Base-by-base conservation (phyloP, 2,329 filamentous ascomycete species). In the Trichophyton mentagrophytes region DNA sequence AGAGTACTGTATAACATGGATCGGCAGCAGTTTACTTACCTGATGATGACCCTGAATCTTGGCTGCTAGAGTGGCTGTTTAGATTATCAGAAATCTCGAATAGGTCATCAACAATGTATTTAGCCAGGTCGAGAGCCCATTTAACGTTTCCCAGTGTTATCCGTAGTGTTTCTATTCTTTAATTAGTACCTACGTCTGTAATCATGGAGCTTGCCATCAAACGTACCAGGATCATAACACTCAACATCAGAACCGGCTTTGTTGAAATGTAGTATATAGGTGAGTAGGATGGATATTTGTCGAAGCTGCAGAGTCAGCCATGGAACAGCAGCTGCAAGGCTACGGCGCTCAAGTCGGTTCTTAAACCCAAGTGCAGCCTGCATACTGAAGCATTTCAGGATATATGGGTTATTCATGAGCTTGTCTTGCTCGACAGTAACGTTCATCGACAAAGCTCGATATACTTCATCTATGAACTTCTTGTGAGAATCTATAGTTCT, bases 301-400 rank as follows among this genome's bases (percentile, higher is more conserved):
- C 89, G 84, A 59, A 92, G 78, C 66, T 90, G 89, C 13, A 96
- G 76, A 57, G 86, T 81, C 11, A 88, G 75, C 81, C 86, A 88
- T 5, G 89, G 83, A 64, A 92, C 82, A 70, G 90, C 90, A 64
- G 87, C 85, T 58, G 82, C 78, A 47, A 91, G 83, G 2, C 79
- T 81, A 20, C 88, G 83, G 6, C 80, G 75, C 40, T 79, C 76
- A 61, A 79, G 79, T 65, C 85, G 83, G 13, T 85, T 85, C 49
- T 79, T 80, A 69, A 88, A 91, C 2, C 88, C 89, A 8, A 96
- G 76, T 59, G 89, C 85, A 61, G 88, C 86, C 69, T 95, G 85
- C 30, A 93, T 83, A 67, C 89, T 88, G 11, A 96, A 78, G 61
- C 85, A 89, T 61, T 88, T 80, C 63, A 90, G 87, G 53, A 96